Evolutionary conservation across 352 stramenopile genomes (phyloP), one percentile per base, ranked within the genome.

Genomic region (Thalassiosira exigua): DNA sequence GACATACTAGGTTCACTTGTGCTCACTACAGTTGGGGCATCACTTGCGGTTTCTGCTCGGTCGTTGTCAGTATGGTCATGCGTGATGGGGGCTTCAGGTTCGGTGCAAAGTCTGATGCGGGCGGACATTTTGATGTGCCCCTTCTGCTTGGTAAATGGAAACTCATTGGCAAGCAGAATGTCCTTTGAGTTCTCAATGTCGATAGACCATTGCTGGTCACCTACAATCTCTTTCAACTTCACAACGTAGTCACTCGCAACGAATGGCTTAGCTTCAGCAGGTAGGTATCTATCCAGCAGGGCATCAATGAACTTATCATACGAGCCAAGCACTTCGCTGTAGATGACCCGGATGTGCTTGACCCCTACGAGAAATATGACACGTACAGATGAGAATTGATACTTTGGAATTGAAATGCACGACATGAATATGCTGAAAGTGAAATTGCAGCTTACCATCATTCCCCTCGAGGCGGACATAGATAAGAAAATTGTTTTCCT

Each of bases 391-490:
- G 19, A 21, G n/a, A 22, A 4, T 27, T 3, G 32, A 3, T 26
- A n/a, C 19, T 29, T 59, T 2, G 7, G 22, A 29, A 7, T 12
- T 42, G 14, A 7, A 64, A 53, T n/a, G 17, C 14, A 9, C 14
- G 30, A 9, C 17, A 52, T 19, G 19, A 64, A 46, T 64, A 52
- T 32, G n/a, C n/a, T n/a, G n/a, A n/a, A n/a, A n/a, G n/a, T n/a
- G n/a, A 50, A 21, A 4, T 66, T 27, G 3, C 17, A 66, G n/a
- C 57, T 52, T 58, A 66, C 57, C 57, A 66, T 53, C 27, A 52
- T 46, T 46, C 19, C 57, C 4, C 26, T 66, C 26, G 3, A 66
- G 12, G 26, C 57, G 26, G 12, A 53, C 29, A 11, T 48, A 17
- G 56, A 53, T 65, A 32, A 3, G n/a, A n/a, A n/a, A n/a, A n/a